Base-by-base conservation (phyloP, 2,329 filamentous ascomycete species). In the Cephalotrichum gorgonifer region DNA sequence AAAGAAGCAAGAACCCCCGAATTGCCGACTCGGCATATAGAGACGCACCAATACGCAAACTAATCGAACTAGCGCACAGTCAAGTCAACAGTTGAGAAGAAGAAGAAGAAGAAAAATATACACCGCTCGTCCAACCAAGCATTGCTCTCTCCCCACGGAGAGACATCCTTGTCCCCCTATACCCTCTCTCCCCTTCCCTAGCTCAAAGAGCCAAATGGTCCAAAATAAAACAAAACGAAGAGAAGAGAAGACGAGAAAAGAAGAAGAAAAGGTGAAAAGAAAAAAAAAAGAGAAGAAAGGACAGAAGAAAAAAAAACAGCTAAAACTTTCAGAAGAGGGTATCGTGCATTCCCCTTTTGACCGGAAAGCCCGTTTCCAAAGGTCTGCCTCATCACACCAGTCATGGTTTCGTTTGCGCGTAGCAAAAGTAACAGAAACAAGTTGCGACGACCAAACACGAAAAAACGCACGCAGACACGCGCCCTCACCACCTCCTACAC, bases 211-310 rank as follows among this genome's bases (percentile, higher is more conserved):
- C 43, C 39, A 45, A 43, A 11, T 52, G 47, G 28, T 33, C 23
- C 38, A 35, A 20, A 33, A 22, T 6, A 35, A 47, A 15, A 48
- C 17, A 47, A 42, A 44, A n/a, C n/a, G n/a, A 47, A 51, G 33
- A 20, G 17, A 43, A 33, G 41, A 17, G 35, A 51, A 35, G 50
- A 33, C 30, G 44, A 49, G 50, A 41, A 47, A 52, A 56, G 42
- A 51, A 53, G 48, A 51, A 53, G 47, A 57, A 53, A 39, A 52
- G 53, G 43, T 51, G 46, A 44, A 22, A 44, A 47, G 33, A 48
- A 33, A 48, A 46, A 44, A 48, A 45, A 27, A 44, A 45, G 17
- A 47, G 31, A 26, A 49, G 44, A 47, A 43, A 28, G 31, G 33
- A 47, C 28, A 49, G 30, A 35, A 48, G 31, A 43, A 38, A 17